A percentile compares a stretch with the other conserved stretches of the same genome.
Conservation (phyloP, 164 flowering plant genomes). For the Macadamia tetraphylla region DNA sequence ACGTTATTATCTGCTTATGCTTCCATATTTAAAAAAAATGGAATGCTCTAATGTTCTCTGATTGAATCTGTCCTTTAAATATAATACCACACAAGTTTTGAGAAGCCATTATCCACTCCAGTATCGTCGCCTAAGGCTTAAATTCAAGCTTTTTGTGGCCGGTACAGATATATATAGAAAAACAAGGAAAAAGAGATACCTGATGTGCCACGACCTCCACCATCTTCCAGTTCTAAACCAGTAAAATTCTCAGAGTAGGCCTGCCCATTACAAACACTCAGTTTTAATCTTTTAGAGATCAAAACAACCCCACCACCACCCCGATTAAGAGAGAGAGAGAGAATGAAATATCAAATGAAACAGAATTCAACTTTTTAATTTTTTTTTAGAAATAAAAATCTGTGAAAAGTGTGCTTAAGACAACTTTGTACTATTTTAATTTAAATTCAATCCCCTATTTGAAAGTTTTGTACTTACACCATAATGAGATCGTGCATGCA, state of each 20-base stretch:
- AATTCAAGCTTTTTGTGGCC: neutral
- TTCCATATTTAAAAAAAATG: too few species aligned
- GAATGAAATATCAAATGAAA: neutral
- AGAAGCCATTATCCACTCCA: too few species aligned
- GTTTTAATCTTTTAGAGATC: neutral
- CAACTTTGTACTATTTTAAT: neutral
- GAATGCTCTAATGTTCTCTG: too few species aligned
- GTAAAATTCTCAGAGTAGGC: constrained; percentile 91
- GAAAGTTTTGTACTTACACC: constrained; percentile 42
- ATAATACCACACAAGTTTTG: too few species aligned
- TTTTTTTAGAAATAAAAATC: too few species aligned
- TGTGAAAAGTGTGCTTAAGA: too few species aligned
- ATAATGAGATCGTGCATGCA: constrained; percentile 92
- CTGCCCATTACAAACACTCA: constrained; percentile 27
- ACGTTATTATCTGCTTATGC: too few species aligned
- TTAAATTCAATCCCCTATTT: neutral
- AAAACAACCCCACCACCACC: too few species aligned
- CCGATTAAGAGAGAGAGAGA: too few species aligned
- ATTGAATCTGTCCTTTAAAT: too few species aligned
- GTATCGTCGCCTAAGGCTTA: too few species aligned
- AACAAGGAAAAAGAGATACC: constrained; percentile 36
- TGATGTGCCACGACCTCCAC: constrained; percentile 99
- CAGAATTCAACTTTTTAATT: too few species aligned
- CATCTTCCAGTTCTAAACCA: constrained; percentile 97
- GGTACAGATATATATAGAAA: neutral